Conservation (phyloP, 2,329 filamentous ascomycete species). For the Clarireedia paspali region DNA sequence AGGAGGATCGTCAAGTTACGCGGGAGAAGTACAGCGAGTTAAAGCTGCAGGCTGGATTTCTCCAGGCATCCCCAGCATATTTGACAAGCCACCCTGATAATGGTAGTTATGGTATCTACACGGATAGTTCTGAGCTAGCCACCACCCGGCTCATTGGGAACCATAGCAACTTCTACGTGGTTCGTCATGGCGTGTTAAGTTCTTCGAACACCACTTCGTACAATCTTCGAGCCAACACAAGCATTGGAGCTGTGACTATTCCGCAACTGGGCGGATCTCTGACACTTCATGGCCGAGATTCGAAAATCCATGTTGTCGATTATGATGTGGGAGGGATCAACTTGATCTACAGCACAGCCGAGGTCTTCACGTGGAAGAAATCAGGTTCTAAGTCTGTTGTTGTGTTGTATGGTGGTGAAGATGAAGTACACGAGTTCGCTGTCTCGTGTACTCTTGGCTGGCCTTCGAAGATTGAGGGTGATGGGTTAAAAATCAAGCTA, state of each 20-base stretch:
- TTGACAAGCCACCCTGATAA: slow-evolving; percentile 51
- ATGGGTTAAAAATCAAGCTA: slow-evolving; percentile 24
- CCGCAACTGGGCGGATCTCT: slow-evolving; percentile 51
- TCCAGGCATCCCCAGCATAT: slow-evolving; percentile 65
- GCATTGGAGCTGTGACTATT: slow-evolving; percentile 46
- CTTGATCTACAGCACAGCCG: slow-evolving; percentile 60
- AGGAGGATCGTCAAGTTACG: slow-evolving; percentile 59
- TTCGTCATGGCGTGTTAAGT: slow-evolving; percentile 59
- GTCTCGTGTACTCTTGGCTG: slow-evolving; percentile 30
- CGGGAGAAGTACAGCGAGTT: slow-evolving; percentile 75
- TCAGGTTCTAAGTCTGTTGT: slow-evolving; percentile 51
- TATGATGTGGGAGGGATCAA: slow-evolving; percentile 52
- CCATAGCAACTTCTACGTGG: slow-evolving; percentile 52
- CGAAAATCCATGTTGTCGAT: slow-evolving; percentile 59
- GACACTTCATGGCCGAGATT: slow-evolving; percentile 54
- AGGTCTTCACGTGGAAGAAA: slow-evolving; percentile 63
- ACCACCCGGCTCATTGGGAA: slow-evolving; percentile 55
- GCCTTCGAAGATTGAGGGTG: slow-evolving; percentile 27
- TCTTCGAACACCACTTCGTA: slow-evolving; percentile 51
- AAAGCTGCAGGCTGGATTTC: slow-evolving; percentile 69
- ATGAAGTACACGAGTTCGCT: slow-evolving; percentile 56
- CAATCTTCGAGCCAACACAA: slow-evolving; percentile 53
- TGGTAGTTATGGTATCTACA: slow-evolving; percentile 36
- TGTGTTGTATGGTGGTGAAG: slow-evolving; percentile 54
- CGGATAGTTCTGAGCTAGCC: slow-evolving; percentile 40